phyloP scores from a whole-genome alignment of 345 rosid genomes.

The Euphorbia pulcherrima region DNA sequence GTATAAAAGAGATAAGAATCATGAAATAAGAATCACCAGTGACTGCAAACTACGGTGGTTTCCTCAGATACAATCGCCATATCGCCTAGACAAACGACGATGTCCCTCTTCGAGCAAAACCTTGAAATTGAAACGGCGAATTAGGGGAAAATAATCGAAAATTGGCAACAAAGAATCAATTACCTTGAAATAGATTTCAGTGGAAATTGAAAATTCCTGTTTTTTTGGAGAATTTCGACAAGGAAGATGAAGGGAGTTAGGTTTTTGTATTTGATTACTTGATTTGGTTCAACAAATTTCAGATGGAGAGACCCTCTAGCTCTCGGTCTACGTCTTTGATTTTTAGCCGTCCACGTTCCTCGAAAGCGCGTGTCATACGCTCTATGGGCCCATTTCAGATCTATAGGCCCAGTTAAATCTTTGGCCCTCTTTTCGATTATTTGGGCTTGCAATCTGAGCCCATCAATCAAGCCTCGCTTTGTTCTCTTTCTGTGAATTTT shows the following conservation, averaged over 20 bases:
- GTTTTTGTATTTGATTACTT: conserved; percentile 4
- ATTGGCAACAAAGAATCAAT: no score
- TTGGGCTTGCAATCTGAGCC: no score
- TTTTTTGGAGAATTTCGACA: neutral
- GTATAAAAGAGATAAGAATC: conserved; percentile 6
- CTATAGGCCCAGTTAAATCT: no score
- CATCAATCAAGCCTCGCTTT: no score
- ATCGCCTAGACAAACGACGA: conserved; percentile 13
- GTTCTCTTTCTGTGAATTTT: no score
- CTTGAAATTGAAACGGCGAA: conserved; percentile 12
- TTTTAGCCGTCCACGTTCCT: conserved; percentile 11
- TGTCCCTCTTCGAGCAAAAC: conserved; percentile 20
- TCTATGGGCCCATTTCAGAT: neutral
- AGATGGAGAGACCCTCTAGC: conserved; percentile 11
- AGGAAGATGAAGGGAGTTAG: neutral
- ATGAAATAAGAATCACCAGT: conserved; percentile 50
- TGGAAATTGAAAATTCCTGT: neutral
- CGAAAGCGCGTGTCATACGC: neutral
- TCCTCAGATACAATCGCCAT: conserved; percentile 69
- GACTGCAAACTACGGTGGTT: conserved; percentile 59
- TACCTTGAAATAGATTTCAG: neutral
- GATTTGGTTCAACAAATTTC: conserved; percentile 20
- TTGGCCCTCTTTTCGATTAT: no score
- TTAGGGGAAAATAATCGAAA: no score
- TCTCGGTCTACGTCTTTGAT: conserved; percentile 6